Conservation (phyloP, 73 alveolate genomes). For the Stentor roeselii region DNA sequence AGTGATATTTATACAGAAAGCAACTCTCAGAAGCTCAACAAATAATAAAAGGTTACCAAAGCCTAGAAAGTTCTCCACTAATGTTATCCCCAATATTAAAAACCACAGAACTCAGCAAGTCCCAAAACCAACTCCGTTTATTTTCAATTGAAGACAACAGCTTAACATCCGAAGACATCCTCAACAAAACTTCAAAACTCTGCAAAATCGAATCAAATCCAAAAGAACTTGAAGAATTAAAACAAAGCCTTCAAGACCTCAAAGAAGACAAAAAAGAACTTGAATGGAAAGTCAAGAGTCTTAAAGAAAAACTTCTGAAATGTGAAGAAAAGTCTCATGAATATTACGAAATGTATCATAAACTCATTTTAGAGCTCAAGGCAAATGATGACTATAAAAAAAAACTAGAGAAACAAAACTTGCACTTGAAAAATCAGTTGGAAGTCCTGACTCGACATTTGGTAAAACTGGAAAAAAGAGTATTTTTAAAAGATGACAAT, state of each 20-base stretch:
- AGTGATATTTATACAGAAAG: neutral
- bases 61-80: neutral
- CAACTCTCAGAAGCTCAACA: neutral
- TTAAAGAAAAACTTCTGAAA: slow-evolving; percentile 10
- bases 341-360: slow-evolving; percentile 17
- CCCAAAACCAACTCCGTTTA: neutral
- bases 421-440: neutral
- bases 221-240: neutral
- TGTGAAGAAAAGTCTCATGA: slow-evolving; percentile 22
- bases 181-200: neutral
- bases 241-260: neutral
- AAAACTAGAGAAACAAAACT: neutral
- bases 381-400: neutral
- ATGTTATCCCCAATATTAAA: neutral
- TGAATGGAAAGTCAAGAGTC: neutral
- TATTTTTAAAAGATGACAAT: neutral
- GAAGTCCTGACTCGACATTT: neutral
- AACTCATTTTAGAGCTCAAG: neutral
- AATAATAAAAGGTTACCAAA: neutral
- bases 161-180: neutral
- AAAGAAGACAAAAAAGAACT: neutral
- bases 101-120: neutral
- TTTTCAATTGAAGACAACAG: neutral
- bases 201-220: neutral
- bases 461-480: neutral